Conservation (phyloP, 1,284 basidiomycete species). For the Ustilago crameri region DNA sequence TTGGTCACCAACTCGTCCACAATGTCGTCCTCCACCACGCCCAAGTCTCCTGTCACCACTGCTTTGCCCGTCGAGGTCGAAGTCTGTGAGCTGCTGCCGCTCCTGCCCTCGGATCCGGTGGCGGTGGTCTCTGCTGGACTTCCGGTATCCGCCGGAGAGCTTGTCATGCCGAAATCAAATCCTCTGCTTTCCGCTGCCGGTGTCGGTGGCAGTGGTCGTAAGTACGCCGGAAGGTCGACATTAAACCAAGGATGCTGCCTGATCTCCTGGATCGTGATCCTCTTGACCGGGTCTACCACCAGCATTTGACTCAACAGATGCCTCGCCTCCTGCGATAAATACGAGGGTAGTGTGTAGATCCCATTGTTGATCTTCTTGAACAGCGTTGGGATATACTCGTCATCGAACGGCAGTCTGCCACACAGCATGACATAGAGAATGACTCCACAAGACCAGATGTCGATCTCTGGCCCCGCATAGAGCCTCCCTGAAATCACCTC, state of each 20-base stretch:
- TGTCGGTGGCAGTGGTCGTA: slow-evolving; percentile 79
- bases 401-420: slow-evolving; percentile 66
- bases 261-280: slow-evolving; percentile 66
- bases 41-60: slow-evolving; percentile 72
- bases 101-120: slow-evolving; percentile 18
- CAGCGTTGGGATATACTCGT: slow-evolving; percentile 67
- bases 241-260: slow-evolving; percentile 66
- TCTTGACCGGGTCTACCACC: slow-evolving; percentile 67
- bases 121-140: slow-evolving; percentile 35
- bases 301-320: slow-evolving; percentile 66
- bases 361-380: slow-evolving; percentile 68
- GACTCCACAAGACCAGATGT: slow-evolving; percentile 68
- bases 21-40: slow-evolving; percentile 87
- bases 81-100: slow-evolving; percentile 31
- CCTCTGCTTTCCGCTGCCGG: slow-evolving; percentile 71
- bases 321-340: slow-evolving; percentile 62
- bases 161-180: slow-evolving; percentile 71
- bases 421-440: slow-evolving; percentile 68
- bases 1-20: slow-evolving; percentile 82
- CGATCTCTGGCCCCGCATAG: slow-evolving; percentile 67
- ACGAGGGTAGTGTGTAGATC: slow-evolving; percentile 64
- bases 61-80: slow-evolving; percentile 22
- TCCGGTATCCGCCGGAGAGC: slow-evolving; percentile 30
- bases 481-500: slow-evolving; percentile 66
- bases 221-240: slow-evolving; percentile 61